Conservation (phyloP, 1,139 yeast species). For the Zhuliangozyma parablackwelliae region DNA sequence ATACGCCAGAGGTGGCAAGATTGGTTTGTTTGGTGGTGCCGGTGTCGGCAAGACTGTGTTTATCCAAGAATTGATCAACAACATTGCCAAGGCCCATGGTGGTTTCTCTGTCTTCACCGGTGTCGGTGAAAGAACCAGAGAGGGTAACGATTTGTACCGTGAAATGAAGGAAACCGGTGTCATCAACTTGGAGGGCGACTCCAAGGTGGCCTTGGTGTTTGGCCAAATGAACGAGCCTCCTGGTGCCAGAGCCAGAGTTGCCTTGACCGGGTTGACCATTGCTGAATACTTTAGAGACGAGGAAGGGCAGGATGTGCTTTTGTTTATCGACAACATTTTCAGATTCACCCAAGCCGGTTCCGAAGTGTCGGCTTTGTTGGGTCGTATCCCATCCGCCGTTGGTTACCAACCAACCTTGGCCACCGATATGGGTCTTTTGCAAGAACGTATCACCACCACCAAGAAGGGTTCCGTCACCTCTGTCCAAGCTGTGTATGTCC, state of each 20-base stretch:
- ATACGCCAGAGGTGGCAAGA: constrained; percentile 99
- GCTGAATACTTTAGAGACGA: constrained; percentile 99
- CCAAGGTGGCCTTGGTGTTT: constrained; percentile 98
- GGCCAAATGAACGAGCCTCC: constrained; percentile 99
- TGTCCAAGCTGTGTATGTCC: constrained; percentile 99
- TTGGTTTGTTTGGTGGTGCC: constrained; percentile 99
- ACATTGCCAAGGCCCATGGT: constrained; percentile 99
- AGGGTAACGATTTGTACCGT: constrained; percentile 99
- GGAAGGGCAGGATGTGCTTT: constrained; percentile 99
- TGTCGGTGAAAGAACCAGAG: constrained; percentile 99
- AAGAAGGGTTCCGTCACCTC: constrained; percentile 99
- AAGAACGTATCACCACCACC: constrained; percentile 99
- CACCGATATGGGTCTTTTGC: constrained; percentile 99
- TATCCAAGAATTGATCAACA: constrained; percentile 99
- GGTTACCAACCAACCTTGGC: constrained; percentile 99
- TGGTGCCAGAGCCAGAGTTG: constrained; percentile 99
- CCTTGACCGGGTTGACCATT: constrained; percentile 98
- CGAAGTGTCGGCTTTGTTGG: constrained; percentile 98
- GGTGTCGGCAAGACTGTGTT: constrained; percentile 99
- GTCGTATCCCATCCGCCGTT: constrained; percentile 99
- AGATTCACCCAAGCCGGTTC: constrained; percentile 99
- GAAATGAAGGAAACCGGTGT: constrained; percentile 99
- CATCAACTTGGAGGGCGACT: constrained; percentile 98
- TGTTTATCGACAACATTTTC: constrained; percentile 99
- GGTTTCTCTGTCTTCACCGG: constrained; percentile 99